Evolutionary conservation across 768 basidiomycete species (phyloP), one percentile per base, ranked within the genome.

Genomic region (Tulasnella sp.): DNA sequence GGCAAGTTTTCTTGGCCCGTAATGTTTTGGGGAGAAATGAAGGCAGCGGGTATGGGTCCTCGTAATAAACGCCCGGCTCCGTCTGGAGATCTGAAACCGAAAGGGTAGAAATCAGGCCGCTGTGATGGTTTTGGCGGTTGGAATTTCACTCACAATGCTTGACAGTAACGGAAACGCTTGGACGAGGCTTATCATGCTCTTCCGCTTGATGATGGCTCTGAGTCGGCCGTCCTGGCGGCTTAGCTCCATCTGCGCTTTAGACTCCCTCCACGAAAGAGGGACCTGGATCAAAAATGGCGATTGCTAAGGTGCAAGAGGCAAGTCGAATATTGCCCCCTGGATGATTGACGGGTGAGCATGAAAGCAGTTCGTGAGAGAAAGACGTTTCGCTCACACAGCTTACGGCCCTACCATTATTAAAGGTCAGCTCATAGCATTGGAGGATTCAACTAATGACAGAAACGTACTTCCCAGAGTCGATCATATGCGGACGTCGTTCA

Each of bases 401-500:
- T 55, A 15, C 21, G 19, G 30, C 19, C 31, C 29, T 22, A 31
- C 12, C n/a, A n/a, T n/a, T 38, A 15, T 5, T 38, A 38, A 5
- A 38, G 15, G 34, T n/a, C n/a, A 53, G 8, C 8, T 30, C 12
- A 48, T 10, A 48, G 45, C 5, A 48, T 21, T 31, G n/a, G n/a
- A 21, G 7, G 4, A 43, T 30, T 42, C 21, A n/a, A 12, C 60
- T 24, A 31, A 10, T 11, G 21, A 24, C n/a, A n/a, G n/a, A 41
- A 25, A 46, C 66, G 44, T 60, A 80, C 81, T 75, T 87, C 66
- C 66, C 75, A 61, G 66, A 64, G 81, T 76, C 82, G 73, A 56
- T 84, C 81, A 66, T 84, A 84, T 1, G 84, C 83, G 31, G 81
- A 82, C 11, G 82, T 82, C 5, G 83, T 85, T 62, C 85, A 73